These are phyloP conservation scores for Rhytidiadelphus loreus DNA, from an alignment of 225 moss, liverwort and hornwort genomes.

Conservation along the genomic window DNA sequence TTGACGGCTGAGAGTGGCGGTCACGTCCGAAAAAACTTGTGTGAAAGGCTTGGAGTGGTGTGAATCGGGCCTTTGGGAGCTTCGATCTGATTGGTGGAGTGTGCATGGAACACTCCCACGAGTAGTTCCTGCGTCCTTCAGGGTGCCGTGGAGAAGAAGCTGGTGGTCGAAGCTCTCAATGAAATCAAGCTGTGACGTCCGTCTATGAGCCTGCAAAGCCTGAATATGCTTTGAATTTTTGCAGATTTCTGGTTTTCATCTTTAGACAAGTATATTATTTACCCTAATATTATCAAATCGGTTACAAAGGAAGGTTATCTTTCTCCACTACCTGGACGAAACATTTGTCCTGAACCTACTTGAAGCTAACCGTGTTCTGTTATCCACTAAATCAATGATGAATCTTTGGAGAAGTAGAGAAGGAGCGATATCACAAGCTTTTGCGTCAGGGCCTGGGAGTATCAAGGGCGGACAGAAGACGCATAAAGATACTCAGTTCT, in stretches of 20 bases:
- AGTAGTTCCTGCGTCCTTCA: background rate
- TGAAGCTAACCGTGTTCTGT: background rate
- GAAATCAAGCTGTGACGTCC: background rate
- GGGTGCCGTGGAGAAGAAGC: too few species aligned
- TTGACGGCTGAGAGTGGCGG: background rate
- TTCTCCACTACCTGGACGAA: background rate
- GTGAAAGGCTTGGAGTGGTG: background rate
- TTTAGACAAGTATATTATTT: background rate
- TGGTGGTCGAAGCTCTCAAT: background rate
- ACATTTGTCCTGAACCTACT: background rate
- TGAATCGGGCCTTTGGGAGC: background rate
- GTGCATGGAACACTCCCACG: slow-evolving; percentile 1
- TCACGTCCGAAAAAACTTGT: background rate
- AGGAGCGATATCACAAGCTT: background rate
- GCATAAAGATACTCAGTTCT: background rate
- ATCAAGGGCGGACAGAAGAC: background rate
- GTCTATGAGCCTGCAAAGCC: too few species aligned
- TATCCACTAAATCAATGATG: background rate
- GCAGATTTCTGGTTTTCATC: background rate
- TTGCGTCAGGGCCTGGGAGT: background rate
- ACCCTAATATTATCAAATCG: background rate
- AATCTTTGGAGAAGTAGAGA: background rate
- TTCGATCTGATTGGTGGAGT: background rate
- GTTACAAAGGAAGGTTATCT: background rate
- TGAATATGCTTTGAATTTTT: background rate